Evolutionary conservation across 176 grass and related monocot genomes (phyloP).

Genomic region (Oryza coarctata): DNA sequence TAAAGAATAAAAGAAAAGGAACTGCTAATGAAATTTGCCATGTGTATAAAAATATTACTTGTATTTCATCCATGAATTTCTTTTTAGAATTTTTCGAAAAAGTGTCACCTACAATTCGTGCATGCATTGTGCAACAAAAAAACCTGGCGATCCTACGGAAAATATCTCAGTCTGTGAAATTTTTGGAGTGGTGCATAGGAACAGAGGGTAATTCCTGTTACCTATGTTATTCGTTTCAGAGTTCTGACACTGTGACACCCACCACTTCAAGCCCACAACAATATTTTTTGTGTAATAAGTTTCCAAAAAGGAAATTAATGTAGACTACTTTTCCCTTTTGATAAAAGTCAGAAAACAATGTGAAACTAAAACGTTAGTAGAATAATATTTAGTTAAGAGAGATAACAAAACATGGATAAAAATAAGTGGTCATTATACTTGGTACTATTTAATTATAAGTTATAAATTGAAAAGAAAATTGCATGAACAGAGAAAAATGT

Average conservation of each 20-base stretch:
- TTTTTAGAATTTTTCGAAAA: neutral
- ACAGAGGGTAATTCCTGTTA: neutral
- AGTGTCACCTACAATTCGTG: neutral
- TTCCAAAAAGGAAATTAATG: neutral
- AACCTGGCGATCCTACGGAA: neutral
- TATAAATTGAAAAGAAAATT: slow-evolving; percentile 2
- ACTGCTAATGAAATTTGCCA: neutral
- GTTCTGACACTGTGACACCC: neutral
- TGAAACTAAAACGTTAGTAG: neutral
- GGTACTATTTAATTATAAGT: neutral
- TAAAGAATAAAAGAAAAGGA: neutral
- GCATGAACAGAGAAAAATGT: slow-evolving; percentile 36
- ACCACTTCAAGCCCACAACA: slow-evolving; percentile 8
- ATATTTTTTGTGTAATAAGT: neutral
- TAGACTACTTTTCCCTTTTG: neutral
- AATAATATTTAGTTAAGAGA: slow-evolving; percentile 12
- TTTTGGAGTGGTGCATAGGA: neutral
- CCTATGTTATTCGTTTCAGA: neutral
- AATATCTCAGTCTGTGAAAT: neutral
- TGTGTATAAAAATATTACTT: neutral
- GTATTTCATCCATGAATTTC: neutral
- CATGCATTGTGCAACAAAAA: neutral
- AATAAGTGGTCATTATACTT: neutral
- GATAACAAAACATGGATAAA: slow-evolving; percentile 8
- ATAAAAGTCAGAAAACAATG: neutral